Evolutionary conservation across 2,329 filamentous ascomycete genomes (phyloP).

Genomic region (Eutypa lata): DNA sequence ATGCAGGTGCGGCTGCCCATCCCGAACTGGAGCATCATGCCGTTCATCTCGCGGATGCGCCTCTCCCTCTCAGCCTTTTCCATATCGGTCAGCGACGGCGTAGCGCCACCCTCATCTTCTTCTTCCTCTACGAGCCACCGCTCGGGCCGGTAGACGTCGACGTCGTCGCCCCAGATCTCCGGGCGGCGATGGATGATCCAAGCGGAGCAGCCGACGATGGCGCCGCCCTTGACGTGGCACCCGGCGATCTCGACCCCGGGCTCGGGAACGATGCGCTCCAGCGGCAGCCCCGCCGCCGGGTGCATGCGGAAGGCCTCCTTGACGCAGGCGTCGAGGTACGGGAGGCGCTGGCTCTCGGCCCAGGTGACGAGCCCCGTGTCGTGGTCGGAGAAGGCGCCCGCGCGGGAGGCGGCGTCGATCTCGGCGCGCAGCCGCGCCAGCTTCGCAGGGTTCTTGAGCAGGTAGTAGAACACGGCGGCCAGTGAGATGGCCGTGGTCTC

Average conservation of each 20-base stretch:
- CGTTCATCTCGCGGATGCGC: conserved; percentile 63
- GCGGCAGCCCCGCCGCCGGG: conserved; percentile 67
- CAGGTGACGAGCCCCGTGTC: conserved; percentile 64
- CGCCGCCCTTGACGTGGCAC: conserved; percentile 62
- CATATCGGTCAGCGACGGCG: conserved; percentile 7
- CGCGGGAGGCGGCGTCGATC: conserved; percentile 55
- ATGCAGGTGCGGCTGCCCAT: conserved; percentile 68
- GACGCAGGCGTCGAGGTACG: conserved; percentile 74
- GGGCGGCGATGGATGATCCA: conserved; percentile 70
- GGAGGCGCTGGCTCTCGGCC: conserved; percentile 65
- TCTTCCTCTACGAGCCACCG: conserved; percentile 54
- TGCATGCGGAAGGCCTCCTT: conserved; percentile 77
- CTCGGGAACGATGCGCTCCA: conserved; percentile 70
- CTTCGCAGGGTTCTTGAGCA: conserved; percentile 60
- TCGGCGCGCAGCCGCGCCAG: conserved; percentile 58
- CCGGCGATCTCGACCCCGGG: conserved; percentile 63
- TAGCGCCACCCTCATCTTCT: conserved; percentile 18
- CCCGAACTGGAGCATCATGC: conserved; percentile 70
- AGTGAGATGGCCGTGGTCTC: conserved; percentile 79
- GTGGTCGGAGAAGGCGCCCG: conserved; percentile 48
- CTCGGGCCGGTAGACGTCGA: conserved; percentile 65
- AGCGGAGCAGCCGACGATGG: conserved; percentile 70
- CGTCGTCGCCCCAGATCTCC: conserved; percentile 66
- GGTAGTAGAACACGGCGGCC: conserved; percentile 68
- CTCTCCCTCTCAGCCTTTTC: conserved; percentile 40